A percentile compares a stretch with the other conserved stretches of the same genome.
phyloP scores from a whole-genome alignment of 495 filamentous ascomycete genomes.

The Tricharina praecox region DNA sequence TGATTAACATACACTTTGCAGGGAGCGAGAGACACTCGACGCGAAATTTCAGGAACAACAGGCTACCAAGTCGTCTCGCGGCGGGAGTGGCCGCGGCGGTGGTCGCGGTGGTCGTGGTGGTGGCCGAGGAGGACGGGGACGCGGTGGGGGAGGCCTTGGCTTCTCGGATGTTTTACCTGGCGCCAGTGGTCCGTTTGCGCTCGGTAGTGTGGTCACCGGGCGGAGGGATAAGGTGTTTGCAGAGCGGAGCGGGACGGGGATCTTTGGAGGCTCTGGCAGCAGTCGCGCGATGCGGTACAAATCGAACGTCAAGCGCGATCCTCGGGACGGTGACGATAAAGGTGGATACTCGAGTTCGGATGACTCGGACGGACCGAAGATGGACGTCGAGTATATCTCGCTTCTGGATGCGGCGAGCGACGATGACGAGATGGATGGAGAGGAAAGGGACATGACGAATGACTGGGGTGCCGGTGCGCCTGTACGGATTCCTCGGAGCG shows the following conservation, averaged over 20 bases:
- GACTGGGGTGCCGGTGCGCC: conserved; percentile 22
- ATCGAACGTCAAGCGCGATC: conserved; percentile 1
- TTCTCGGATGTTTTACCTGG: conserved; percentile 1
- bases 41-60: conserved; percentile 13
- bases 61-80: conserved; percentile 3
- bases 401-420: conserved; percentile 10
- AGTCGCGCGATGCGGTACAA: neutral
- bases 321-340: neutral
- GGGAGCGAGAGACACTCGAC: conserved; percentile 22
- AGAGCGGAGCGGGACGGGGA: neutral
- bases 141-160: conserved; percentile 10
- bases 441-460: conserved; percentile 1
- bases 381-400: conserved; percentile 22
- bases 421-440: conserved; percentile 8
- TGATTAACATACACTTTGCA: conserved; percentile 5
- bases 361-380: conserved; percentile 19
- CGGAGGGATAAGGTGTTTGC: conserved; percentile 7
- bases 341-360: conserved; percentile 8
- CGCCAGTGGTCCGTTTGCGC: conserved; percentile 20
- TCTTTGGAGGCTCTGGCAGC: neutral
- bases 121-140: conserved; percentile 5
- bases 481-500: conserved; percentile 16
- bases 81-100: conserved; percentile 5
- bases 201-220: conserved; percentile 16
- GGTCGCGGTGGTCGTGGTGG: conserved; percentile 5